Percentiles rank a stretch among this genome's conserved stretches.
Evolutionary conservation across 2,329 filamentous ascomycete species (phyloP).

Genomic region (Trichoderma afroharzianum): DNA sequence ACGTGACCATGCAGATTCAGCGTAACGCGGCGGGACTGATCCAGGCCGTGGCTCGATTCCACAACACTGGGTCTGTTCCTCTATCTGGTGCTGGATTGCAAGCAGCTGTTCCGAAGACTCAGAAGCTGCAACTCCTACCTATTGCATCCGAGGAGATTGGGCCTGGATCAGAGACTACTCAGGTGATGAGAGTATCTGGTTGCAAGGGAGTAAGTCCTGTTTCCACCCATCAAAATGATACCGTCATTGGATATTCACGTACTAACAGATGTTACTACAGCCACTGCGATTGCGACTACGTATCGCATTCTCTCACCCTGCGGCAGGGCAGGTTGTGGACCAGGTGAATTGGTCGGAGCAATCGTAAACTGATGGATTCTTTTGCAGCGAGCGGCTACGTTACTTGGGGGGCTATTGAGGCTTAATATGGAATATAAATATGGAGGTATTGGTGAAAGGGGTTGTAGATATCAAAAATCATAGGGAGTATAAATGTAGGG

Average conservation of each 20-base stretch:
- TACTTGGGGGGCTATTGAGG: neutral
- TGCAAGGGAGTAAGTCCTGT: conserved; percentile 76
- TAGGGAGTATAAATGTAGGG: neutral
- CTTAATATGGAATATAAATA: conserved; percentile 8
- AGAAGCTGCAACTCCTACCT: conserved; percentile 86
- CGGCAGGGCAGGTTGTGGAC: conserved; percentile 70
- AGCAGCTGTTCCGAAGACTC: conserved; percentile 92
- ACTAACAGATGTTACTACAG: conserved; percentile 42
- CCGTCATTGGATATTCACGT: neutral
- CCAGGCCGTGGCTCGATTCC: conserved; percentile 80
- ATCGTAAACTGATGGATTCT: conserved; percentile 28
- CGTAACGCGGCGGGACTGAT: conserved; percentile 74
- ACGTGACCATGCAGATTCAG: conserved; percentile 78
- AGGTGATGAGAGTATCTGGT: conserved; percentile 82
- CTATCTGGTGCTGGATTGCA: conserved; percentile 80
- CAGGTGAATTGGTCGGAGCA: conserved; percentile 97
- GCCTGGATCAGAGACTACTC: conserved; percentile 77
- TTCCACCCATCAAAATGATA: neutral
- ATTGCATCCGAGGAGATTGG: conserved; percentile 78
- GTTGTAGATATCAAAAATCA: conserved; percentile 12
- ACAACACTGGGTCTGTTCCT: conserved; percentile 63
- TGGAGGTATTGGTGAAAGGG: neutral
- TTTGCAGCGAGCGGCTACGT: neutral
- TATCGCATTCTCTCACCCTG: conserved; percentile 72
- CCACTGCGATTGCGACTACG: conserved; percentile 80